phyloP scores from a whole-genome alignment of 352 stramenopile species.

The Globisporangium parvum region DNA sequence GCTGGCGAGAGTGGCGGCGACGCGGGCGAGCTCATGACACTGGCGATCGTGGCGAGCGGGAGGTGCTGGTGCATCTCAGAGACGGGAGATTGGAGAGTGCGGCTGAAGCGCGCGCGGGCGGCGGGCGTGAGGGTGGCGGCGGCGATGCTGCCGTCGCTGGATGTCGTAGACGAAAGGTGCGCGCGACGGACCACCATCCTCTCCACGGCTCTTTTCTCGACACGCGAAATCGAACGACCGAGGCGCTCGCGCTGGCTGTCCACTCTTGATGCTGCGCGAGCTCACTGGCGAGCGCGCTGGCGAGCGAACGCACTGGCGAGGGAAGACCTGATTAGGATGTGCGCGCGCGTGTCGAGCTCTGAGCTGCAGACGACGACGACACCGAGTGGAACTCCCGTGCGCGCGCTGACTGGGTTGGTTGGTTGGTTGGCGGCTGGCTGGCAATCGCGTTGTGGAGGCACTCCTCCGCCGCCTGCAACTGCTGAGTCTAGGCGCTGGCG shows the following conservation, averaged over 20 bases:
- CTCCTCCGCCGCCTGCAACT: not conserved
- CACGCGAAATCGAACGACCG: not conserved
- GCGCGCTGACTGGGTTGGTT: too few species aligned
- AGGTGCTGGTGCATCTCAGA: constrained; percentile 11
- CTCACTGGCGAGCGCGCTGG: too few species aligned
- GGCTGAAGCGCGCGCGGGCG: constrained; percentile 4
- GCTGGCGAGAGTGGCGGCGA: not conserved
- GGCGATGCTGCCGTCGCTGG: not conserved
- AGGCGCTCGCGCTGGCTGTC: too few species aligned
- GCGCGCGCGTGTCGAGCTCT: too few species aligned
- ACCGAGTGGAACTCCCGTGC: too few species aligned
- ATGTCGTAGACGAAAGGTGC: constrained; percentile 8
- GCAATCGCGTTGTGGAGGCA: not conserved
- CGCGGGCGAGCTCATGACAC: constrained; percentile 4
- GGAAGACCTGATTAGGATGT: constrained; percentile 1
- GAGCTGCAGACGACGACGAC: not conserved
- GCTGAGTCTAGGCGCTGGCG: too few species aligned
- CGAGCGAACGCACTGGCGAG: too few species aligned
- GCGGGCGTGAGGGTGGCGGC: not conserved
- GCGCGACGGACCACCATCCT: not conserved
- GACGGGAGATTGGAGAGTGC: constrained; percentile 11
- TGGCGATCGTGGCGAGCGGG: constrained; percentile 1
- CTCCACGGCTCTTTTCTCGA: not conserved
- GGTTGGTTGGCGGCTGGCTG: not conserved
- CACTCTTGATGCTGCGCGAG: too few species aligned